A percentile compares a stretch with the other conserved stretches of the same genome.
Evolutionary conservation across 345 rosid genomes (phyloP).

Genomic region (Isatis tinctoria): DNA sequence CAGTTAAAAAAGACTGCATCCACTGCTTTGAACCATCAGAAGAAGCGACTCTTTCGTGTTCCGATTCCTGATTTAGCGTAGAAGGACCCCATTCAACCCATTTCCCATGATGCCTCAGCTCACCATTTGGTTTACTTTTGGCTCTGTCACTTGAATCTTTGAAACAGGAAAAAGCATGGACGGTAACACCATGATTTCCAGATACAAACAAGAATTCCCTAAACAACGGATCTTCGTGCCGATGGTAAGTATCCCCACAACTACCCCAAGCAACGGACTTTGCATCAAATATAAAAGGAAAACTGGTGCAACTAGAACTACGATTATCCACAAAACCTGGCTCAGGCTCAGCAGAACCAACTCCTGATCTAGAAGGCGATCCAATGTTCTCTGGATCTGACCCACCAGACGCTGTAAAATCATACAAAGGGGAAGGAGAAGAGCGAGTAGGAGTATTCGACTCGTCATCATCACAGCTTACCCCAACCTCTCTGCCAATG

Average conservation of each 20-base stretch:
- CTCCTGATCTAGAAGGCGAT: conserved; percentile 48
- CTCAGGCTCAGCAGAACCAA: conserved; percentile 41
- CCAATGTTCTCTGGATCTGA: conserved; percentile 44
- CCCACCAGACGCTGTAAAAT: conserved; percentile 29
- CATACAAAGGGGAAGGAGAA: background rate
- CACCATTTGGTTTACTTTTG: conserved; percentile 33
- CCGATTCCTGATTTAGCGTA: conserved; percentile 30
- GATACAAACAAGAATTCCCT: conserved; percentile 81
- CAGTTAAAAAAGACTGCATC: conserved; percentile 64
- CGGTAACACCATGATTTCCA: conserved; percentile 58
- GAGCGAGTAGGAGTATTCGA: conserved; percentile 37
- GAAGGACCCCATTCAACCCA: conserved; percentile 97
- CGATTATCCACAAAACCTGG: conserved; percentile 36
- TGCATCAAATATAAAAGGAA: conserved; percentile 62
- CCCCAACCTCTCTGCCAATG: conserved; percentile 32
- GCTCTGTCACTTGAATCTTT: conserved; percentile 31
- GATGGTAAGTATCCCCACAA: conserved; percentile 68
- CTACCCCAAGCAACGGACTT: conserved; percentile 89
- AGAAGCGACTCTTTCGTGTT: conserved; percentile 32
- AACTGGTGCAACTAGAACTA: conserved; percentile 36
- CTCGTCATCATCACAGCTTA: conserved; percentile 29
- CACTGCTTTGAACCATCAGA: conserved; percentile 57
- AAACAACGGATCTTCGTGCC: conserved; percentile 55
- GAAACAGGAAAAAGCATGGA: conserved; percentile 71
- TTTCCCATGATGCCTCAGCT: conserved; percentile 53